phyloP scores from a whole-genome alignment of 805 yeast species.

The Cyberlindnera veronae region DNA sequence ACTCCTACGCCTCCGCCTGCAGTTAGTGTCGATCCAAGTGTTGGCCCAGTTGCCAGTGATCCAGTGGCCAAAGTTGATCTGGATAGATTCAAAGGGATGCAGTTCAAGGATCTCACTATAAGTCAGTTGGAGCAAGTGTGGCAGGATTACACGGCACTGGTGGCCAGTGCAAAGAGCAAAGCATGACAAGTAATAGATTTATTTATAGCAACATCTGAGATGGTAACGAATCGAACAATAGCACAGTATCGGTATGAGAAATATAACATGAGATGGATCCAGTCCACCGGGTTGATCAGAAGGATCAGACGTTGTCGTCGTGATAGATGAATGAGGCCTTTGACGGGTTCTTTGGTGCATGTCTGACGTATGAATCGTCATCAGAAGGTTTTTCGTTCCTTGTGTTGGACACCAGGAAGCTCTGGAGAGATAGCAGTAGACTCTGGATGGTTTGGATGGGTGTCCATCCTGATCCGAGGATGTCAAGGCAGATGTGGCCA shows the following conservation, averaged over 20 bases:
- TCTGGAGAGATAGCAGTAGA: slow-evolving; percentile 55
- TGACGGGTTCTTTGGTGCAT: slow-evolving; percentile 59
- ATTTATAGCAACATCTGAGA: too few species aligned
- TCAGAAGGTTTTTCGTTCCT: slow-evolving; percentile 53
- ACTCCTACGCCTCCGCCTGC: slow-evolving; percentile 2
- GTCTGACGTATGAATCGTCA: slow-evolving; percentile 43
- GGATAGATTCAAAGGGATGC: slow-evolving; percentile 12
- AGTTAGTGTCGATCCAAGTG: background rate
- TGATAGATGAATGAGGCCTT: slow-evolving; percentile 49
- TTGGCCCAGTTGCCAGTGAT: background rate
- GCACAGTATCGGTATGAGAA: too few species aligned
- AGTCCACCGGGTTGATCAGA: too few species aligned
- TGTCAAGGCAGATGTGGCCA: slow-evolving; percentile 73
- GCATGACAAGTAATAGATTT: too few species aligned
- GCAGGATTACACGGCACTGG: slow-evolving; percentile 14
- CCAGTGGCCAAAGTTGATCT: slow-evolving; percentile 7
- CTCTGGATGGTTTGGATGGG: slow-evolving; percentile 36
- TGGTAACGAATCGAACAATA: too few species aligned
- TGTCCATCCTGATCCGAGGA: slow-evolving; percentile 45
- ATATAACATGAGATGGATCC: too few species aligned
- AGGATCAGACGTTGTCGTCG: slow-evolving; percentile 45
- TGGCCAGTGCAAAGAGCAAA: too few species aligned
- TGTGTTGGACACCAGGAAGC: slow-evolving; percentile 54
- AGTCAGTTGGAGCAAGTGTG: slow-evolving; percentile 18
- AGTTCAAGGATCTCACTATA: slow-evolving; percentile 19